A percentile compares a stretch with the other conserved stretches of the same genome.
Evolutionary conservation across 371 early-diverging fungal species (phyloP).

Genomic region (Apophysomyces ossiformis): DNA sequence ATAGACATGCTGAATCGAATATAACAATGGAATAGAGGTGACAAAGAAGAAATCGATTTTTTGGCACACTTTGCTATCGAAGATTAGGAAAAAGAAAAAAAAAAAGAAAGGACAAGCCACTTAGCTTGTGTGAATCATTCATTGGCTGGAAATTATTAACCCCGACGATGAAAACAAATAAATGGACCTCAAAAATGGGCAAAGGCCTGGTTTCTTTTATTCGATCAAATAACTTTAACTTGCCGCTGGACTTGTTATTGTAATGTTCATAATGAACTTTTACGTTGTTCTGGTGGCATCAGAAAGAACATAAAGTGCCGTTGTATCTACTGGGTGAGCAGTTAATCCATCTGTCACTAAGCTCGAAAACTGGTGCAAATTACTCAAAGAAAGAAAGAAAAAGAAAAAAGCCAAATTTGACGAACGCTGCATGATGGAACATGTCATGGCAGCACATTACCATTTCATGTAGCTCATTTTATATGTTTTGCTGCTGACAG

Average conservation of each 20-base stretch:
- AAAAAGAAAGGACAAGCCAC: too few species aligned
- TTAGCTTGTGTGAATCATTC: too few species aligned
- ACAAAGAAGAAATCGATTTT: too few species aligned
- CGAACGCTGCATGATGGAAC: too few species aligned
- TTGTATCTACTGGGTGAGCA: conserved; percentile 44
- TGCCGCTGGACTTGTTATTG: conserved; percentile 16
- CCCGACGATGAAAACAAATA: conserved; percentile 14
- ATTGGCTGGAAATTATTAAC: background rate
- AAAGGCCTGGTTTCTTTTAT: conserved; percentile 19
- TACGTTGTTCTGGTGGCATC: conserved; percentile 20
- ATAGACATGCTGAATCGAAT: too few species aligned
- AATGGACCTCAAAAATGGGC: conserved; percentile 11
- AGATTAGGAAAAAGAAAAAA: too few species aligned
- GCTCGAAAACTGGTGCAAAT: conserved; percentile 38
- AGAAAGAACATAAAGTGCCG: conserved; percentile 22
- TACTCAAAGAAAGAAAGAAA: background rate
- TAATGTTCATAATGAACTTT: conserved; percentile 8
- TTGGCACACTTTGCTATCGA: too few species aligned
- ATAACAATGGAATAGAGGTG: too few species aligned
- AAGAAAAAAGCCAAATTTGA: background rate
- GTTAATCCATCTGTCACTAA: conserved; percentile 36
- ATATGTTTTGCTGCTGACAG: too few species aligned
- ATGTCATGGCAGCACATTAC: too few species aligned
- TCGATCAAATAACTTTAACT: conserved; percentile 32
- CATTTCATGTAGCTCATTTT: too few species aligned